A percentile compares a stretch with the other conserved stretches of the same genome.
Evolutionary conservation across 2,329 filamentous ascomycete genomes (phyloP).

Genomic region (Nigrograna mackinnonii): DNA sequence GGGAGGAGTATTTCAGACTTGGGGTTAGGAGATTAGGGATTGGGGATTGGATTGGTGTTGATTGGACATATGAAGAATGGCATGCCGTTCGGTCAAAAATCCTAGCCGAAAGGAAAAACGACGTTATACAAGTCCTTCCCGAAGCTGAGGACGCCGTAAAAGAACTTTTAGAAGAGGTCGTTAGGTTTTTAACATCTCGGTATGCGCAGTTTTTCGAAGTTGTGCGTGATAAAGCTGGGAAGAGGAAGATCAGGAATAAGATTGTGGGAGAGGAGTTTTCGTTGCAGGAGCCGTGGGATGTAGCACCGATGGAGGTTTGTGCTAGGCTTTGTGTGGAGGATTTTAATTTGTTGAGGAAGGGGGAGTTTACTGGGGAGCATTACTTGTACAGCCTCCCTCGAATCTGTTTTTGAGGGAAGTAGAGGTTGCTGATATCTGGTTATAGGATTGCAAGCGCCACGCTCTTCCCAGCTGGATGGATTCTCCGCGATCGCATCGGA

Average conservation of each 20-base stretch:
- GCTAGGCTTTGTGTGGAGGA: slow-evolving; percentile 57
- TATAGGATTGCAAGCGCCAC: slow-evolving; percentile 54
- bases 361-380: slow-evolving; percentile 50
- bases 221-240: slow-evolving; percentile 6
- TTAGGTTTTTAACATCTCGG: slow-evolving; percentile 47
- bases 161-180: slow-evolving; percentile 52
- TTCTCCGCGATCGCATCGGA: slow-evolving; percentile 52
- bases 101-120: slow-evolving; percentile 39
- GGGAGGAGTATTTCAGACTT: no score
- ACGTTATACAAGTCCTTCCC: slow-evolving; percentile 51
- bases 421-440: slow-evolving; percentile 1
- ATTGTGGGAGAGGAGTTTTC: slow-evolving; percentile 49
- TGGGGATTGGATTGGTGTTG: slow-evolving; percentile 54
- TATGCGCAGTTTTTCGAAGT: slow-evolving; percentile 49
- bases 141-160: slow-evolving; percentile 50
- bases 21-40: slow-evolving; percentile 48
- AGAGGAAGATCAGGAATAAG: slow-evolving; percentile 42
- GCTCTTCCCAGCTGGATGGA: slow-evolving; percentile 58
- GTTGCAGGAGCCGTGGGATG: slow-evolving; percentile 37
- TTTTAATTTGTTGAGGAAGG: slow-evolving; percentile 52
- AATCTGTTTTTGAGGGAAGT: not conserved
- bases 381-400: slow-evolving; percentile 42
- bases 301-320: slow-evolving; percentile 54
- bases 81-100: slow-evolving; percentile 47
- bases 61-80: slow-evolving; percentile 50